Conservation (phyloP, 2,329 filamentous ascomycete species). For the Ascochyta pisi region DNA sequence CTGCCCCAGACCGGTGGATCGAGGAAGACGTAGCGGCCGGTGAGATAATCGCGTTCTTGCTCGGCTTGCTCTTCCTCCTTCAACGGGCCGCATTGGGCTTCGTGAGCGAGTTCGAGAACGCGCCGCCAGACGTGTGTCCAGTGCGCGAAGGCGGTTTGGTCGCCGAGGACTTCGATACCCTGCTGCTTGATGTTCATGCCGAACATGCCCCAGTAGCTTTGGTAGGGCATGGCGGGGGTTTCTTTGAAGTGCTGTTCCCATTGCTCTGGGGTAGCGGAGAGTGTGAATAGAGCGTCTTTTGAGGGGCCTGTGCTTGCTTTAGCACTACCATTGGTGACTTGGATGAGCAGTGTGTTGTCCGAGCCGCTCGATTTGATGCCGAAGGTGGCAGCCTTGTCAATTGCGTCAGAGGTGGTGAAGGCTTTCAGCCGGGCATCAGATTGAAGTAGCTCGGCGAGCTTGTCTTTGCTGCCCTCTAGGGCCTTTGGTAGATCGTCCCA, state of each 20-base stretch:
- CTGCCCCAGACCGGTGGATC: conserved; percentile 56
- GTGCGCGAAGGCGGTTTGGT: conserved; percentile 54
- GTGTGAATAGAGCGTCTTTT: conserved; percentile 48
- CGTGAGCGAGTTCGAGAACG: conserved; percentile 57
- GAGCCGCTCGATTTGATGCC: conserved; percentile 46
- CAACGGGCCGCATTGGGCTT: conserved; percentile 56
- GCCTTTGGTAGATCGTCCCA: conserved; percentile 46
- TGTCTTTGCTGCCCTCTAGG: conserved; percentile 40
- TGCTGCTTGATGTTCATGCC: conserved; percentile 60
- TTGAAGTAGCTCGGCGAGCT: conserved; percentile 41
- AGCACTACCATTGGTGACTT: conserved; percentile 40
- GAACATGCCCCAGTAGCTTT: conserved; percentile 56
- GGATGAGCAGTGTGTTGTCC: conserved; percentile 44
- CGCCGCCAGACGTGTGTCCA: conserved; percentile 58
- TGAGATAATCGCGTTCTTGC: conserved; percentile 53
- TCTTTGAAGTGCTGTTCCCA: conserved; percentile 56
- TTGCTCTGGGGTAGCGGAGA: conserved; percentile 54
- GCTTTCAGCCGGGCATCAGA: conserved; percentile 46
- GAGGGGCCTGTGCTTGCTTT: conserved; percentile 36
- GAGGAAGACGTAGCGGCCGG: conserved; percentile 57
- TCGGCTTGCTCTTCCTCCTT: conserved; percentile 49
- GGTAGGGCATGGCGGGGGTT: conserved; percentile 53
- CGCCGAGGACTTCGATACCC: conserved; percentile 56
- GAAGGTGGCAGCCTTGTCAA: conserved; percentile 43
- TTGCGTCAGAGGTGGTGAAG: conserved; percentile 45